Evolutionary conservation across 352 stramenopile species (phyloP), one percentile per base, ranked within the genome.

Genomic region (Chrysophaeum taylorii): DNA sequence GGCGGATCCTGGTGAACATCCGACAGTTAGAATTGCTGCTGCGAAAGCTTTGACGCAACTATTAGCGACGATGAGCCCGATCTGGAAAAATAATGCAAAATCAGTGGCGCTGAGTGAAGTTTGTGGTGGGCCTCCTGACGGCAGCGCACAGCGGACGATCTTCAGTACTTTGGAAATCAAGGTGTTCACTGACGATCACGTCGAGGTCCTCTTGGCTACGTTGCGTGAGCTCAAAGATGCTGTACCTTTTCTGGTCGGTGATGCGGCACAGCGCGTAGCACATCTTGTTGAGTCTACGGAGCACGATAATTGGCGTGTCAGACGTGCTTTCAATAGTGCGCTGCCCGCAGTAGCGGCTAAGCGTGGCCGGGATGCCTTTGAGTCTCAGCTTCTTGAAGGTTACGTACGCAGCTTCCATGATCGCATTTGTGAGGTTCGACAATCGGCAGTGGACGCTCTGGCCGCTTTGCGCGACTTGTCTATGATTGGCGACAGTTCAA

Each of bases 151-250:
- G 57, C 33, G 36, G 33, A 25, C 27, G 14, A 1, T 66, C 36
- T 42, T 66, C 36, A 25, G 5, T 2, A 23, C 7, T 18, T 18
- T 66, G 12, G 35, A 42, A 23, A 18, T 18, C 18, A 42, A 31
- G 36, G 23, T 66, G 2, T 66, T 66, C 31, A 25, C 18, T 2
- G 57, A 66, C 36, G 57, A 66, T 31, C 57, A 66, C 35, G 57
- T 66, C 57, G 57, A 66, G 4, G 57, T 66, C 2, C 9, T 45
- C 21, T n/a, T 66, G 12, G 57, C 57, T 9, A 66, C 57, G 31
- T n/a, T 66, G 21, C 12, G 35, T 7, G 57, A 42, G 31, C 57
- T 66, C 9, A 36, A 31, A 16, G 57, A 14, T 2, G 57, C 27
- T 5, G 57, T 66, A 36, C 57, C 31, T 23, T 18, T 16, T 1